Conservation (phyloP, 2,329 filamentous ascomycete species). For the Chaetomium globosum region DNA sequence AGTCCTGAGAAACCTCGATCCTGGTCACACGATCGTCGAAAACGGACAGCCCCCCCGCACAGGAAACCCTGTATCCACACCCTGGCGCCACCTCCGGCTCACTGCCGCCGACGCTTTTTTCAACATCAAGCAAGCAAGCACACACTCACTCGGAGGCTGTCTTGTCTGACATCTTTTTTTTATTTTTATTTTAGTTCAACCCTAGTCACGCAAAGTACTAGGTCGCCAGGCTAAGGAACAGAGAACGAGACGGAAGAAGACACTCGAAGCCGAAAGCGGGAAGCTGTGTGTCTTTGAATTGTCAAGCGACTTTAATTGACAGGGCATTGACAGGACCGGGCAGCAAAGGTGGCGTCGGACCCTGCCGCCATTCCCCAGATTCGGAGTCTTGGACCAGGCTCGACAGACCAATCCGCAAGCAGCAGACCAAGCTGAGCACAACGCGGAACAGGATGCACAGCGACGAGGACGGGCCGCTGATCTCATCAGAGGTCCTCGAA, state of each 20-base stretch:
- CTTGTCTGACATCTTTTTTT: background rate
- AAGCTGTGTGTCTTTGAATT: background rate
- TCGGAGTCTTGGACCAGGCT: slow-evolving; percentile 10
- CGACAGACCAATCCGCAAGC: slow-evolving; percentile 24
- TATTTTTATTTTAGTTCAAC: too few relatives aligned
- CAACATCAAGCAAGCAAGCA: background rate
- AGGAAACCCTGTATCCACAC: slow-evolving; percentile 14
- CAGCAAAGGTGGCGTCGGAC: slow-evolving; percentile 25
- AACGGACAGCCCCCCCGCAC: slow-evolving; percentile 16
- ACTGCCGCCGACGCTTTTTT: slow-evolving; percentile 17
- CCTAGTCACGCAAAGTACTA: background rate
- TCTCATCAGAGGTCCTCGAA: slow-evolving; percentile 24
- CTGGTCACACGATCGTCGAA: slow-evolving; percentile 26
- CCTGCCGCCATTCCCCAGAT: slow-evolving; percentile 30
- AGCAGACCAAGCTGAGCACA: slow-evolving; percentile 7
- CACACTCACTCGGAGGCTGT: background rate
- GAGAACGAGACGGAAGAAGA: background rate
- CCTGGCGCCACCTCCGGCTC: background rate
- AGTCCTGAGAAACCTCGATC: slow-evolving; percentile 10
- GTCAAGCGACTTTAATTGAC: background rate
- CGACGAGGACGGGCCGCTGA: slow-evolving; percentile 24
- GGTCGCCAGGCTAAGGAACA: background rate
- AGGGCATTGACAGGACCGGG: background rate
- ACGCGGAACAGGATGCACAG: slow-evolving; percentile 21
- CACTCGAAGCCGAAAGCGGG: background rate